These are phyloP conservation scores for Cercospora sp. DNA, from an alignment of 2,329 filamentous ascomycete genomes.

Conservation along the genomic window DNA sequence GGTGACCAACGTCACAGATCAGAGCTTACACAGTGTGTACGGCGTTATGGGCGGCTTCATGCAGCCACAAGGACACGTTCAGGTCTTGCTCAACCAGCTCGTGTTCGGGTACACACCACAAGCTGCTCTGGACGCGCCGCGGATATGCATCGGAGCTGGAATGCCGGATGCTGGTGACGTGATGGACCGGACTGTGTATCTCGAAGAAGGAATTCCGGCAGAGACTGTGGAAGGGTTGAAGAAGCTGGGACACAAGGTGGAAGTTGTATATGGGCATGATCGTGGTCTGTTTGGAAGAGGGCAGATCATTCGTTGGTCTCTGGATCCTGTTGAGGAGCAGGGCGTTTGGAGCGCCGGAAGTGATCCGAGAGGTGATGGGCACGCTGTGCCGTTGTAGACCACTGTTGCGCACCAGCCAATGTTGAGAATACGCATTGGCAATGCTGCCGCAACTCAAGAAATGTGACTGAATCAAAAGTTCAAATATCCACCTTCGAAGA, in stretches of 20 bases:
- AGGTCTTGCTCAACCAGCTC: constrained; percentile 86
- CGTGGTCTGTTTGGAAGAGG: constrained; percentile 79
- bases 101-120: constrained; percentile 81
- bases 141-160: constrained; percentile 81
- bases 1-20: constrained; percentile 74
- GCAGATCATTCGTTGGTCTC: constrained; percentile 77
- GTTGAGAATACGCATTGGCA: background rate
- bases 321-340: constrained; percentile 65
- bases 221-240: constrained; percentile 67
- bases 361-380: constrained; percentile 82
- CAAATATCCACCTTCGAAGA: background rate
- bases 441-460: background rate
- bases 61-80: constrained; percentile 95
- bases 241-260: constrained; percentile 70
- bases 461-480: too few species aligned
- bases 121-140: constrained; percentile 82
- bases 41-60: constrained; percentile 99
- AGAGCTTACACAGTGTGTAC: constrained; percentile 77
- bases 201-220: constrained; percentile 78
- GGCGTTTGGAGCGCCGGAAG: constrained; percentile 85
- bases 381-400: constrained; percentile 50
- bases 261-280: constrained; percentile 64
- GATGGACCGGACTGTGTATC: constrained; percentile 65
- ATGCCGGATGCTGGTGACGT: constrained; percentile 62
- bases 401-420: too few species aligned